Percentiles rank a stretch among this genome's conserved stretches.
phyloP scores from a whole-genome alignment of 257 asterid species.

The Schizonepeta tenuifolia region DNA sequence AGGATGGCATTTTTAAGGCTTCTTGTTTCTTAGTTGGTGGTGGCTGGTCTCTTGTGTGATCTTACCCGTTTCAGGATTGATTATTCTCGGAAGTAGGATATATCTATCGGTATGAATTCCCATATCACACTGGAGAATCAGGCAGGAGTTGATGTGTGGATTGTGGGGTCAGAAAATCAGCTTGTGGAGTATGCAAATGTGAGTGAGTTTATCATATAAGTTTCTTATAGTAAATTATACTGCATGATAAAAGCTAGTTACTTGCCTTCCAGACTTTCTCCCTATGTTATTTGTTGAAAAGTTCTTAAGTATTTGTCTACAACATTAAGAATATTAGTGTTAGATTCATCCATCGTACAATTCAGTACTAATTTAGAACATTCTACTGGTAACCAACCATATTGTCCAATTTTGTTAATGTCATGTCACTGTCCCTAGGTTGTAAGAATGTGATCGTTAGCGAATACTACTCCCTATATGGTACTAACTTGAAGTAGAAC shows the following conservation, averaged over 20 bases:
- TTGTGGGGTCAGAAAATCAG: neutral
- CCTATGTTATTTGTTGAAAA: too few species aligned
- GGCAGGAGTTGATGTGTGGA: neutral
- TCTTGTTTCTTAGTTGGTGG: neutral
- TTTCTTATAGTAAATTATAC: too few species aligned
- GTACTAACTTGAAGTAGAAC: too few species aligned
- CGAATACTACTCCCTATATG: too few species aligned
- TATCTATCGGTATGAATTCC: neutral
- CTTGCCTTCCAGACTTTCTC: neutral
- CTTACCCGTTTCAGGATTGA: conserved; percentile 2
- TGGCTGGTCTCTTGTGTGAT: neutral
- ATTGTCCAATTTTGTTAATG: too few species aligned
- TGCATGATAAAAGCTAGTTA: neutral
- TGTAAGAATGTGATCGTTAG: too few species aligned
- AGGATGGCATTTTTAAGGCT: conserved; percentile 84
- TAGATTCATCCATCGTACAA: neutral
- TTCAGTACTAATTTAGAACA: too few species aligned
- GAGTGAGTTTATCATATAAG: neutral
- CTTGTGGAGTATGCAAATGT: neutral
- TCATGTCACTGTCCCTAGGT: too few species aligned
- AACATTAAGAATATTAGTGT: neutral
- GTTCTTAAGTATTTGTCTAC: neutral
- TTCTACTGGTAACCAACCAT: too few species aligned
- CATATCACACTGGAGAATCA: neutral
- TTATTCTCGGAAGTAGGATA: neutral